These are phyloP conservation scores for Cucurbita maxima DNA, from an alignment of 306 rosid genomes.

Conservation along the genomic window DNA sequence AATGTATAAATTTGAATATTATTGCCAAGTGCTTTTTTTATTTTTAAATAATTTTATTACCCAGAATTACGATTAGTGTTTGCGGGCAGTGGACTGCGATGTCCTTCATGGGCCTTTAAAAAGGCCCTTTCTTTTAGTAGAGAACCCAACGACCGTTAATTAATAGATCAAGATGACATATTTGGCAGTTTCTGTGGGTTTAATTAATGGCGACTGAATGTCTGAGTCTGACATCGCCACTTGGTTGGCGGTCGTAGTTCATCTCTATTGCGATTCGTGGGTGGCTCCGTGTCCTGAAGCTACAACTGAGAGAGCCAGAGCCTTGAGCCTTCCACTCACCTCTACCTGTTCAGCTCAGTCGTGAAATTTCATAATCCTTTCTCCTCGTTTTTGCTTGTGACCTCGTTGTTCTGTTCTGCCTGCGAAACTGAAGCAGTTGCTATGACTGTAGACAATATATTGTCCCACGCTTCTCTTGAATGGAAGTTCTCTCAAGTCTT, in stretches of 20 bases:
- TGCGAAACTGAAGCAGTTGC: background rate
- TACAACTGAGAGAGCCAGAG: background rate
- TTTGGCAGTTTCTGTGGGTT: background rate
- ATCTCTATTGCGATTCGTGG: background rate
- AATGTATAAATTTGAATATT: too few species aligned
- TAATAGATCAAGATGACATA: too few species aligned
- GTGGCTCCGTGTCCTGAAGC: background rate
- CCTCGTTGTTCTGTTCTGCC: background rate
- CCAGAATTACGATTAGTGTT: too few species aligned
- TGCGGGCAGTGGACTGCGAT: too few species aligned
- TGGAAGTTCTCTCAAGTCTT: slow-evolving; percentile 42
- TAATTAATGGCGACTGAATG: background rate
- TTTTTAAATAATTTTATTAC: too few species aligned
- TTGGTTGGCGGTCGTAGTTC: background rate
- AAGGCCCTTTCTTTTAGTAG: background rate
- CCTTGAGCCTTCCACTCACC: background rate
- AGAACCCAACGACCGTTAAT: background rate
- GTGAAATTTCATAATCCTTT: background rate
- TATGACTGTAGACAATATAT: slow-evolving; percentile 23
- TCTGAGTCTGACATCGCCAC: slow-evolving; percentile 5
- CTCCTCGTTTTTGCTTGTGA: slow-evolving; percentile 1
- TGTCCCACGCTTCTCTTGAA: slow-evolving; percentile 6
- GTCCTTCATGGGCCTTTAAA: background rate
- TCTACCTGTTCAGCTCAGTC: background rate
- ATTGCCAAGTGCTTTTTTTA: too few species aligned